phyloP scores from a whole-genome alignment of 768 basidiomycete genomes.

The Baorangia bicolor region DNA sequence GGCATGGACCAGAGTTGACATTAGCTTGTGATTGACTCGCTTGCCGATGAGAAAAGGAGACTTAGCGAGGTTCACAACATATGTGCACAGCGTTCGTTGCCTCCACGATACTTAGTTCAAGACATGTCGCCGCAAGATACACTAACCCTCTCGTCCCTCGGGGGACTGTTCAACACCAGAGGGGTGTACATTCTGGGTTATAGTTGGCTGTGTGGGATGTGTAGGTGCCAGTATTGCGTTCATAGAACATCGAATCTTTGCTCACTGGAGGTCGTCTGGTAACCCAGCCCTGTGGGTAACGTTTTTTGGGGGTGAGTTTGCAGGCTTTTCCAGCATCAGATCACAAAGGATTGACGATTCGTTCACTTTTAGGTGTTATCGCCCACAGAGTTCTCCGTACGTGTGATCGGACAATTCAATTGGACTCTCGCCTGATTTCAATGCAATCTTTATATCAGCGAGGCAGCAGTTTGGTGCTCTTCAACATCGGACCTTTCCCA shows the following conservation, averaged over 20 bases:
- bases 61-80: neutral
- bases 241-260: neutral
- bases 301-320: slow-evolving; percentile 57
- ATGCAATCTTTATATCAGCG: slow-evolving; percentile 36
- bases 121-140: neutral
- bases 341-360: neutral
- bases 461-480: slow-evolving; percentile 71
- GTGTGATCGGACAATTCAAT: slow-evolving; percentile 17
- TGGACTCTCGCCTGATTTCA: neutral
- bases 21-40: neutral
- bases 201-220: slow-evolving; percentile 68
- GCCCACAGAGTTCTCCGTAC: slow-evolving; percentile 58
- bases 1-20: neutral
- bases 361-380: slow-evolving; percentile 49
- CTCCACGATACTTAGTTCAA: neutral
- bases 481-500: slow-evolving; percentile 72
- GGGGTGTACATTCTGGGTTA: slow-evolving; percentile 56
- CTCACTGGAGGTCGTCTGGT: neutral
- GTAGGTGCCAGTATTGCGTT: slow-evolving; percentile 38
- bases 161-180: slow-evolving; percentile 1
- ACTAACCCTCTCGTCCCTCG: neutral
- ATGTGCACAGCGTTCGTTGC: neutral
- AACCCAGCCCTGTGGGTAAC: slow-evolving; percentile 53
- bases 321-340: neutral
- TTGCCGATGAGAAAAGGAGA: slow-evolving; percentile 2